Evolutionary conservation across 108 stramenopile species (phyloP), one percentile per base, ranked within the genome.

Genomic region (Pseudonitzschia multistriata): DNA sequence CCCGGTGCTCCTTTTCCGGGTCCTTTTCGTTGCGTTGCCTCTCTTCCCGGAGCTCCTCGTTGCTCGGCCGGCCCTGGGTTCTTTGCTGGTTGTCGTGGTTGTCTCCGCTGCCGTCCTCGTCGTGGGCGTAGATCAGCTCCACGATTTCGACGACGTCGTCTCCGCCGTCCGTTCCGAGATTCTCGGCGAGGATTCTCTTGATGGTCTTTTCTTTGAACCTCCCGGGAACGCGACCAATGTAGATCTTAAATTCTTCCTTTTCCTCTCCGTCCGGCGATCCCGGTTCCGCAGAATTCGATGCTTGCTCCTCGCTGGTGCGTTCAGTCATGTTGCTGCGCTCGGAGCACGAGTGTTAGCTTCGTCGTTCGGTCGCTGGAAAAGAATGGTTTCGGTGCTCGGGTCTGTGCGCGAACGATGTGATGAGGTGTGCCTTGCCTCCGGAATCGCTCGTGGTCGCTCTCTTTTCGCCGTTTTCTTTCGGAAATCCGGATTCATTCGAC

Each of bases 211-310:
- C 79, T n/a, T 74, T 74, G 69, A 91, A 91, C 30, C 74, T 68
- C 30, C 80, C 75, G 5, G 90, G 90, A 24, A 91, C 74, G 11
- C 90, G 85, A n/a, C 87, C 88, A 21, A 91, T 70, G 70, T 88
- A 86, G 35, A 80, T 66, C 62, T 91, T 91, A 49, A 62, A 60
- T n/a, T 62, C 70, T 56, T 86, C 79, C 10, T 49, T 67, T 24
- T 73, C 67, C 30, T 66, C 62, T 5, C 33, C 24, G 37, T 31
- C 62, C 61, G 11, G 10, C 19, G 17, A 14, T 36, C 6, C 24
- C 24, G 22, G 54, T 55, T 11, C 29, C 0, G 54, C 29, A 17
- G 42, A 45, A 4, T 10, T 13, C 13, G 42, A 45, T 1, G 11
- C n/a, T 28, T 55, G 29, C 0, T 55, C 1, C 29, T 55, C 24